Evolutionary conservation across 2,329 filamentous ascomycete genomes (phyloP), one percentile per base, ranked within the genome.

Genomic region (Fusarium virguliforme): DNA sequence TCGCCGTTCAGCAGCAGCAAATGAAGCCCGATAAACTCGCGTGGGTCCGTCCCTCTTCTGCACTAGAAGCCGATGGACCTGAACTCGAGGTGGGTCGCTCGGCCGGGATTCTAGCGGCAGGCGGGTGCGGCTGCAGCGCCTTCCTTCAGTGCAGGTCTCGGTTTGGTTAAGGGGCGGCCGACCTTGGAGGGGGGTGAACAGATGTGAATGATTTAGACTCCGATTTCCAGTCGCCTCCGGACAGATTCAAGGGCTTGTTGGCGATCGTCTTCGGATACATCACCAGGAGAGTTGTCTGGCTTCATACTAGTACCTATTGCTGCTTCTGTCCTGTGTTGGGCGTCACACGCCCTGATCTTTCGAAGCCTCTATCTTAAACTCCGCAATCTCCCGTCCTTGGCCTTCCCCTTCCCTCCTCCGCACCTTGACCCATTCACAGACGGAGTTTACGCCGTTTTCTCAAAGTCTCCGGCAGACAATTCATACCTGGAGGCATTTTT

Each of bases 1-100:
- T 70, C 54, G 56, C 57, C 58, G 69, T 65, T 35, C 40, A 41
- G 34, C 48, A 57, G 61, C 35, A 62, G 35, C 64, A 46, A 60
- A 70, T 70, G 70, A 71, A 72, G 66, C 43, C 43, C 43, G 43
- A 75, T 74, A 68, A 68, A 74, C 65, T 70, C 60, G 71, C 66
- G 65, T 64, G 65, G 64, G 54, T 22, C 24, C 41, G 18, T 18
- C 18, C 18, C 18, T 18, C 18, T 18, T 18, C 40, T n/a, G 60
- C 61, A 40, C 64, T 51, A 43, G 46, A 61, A 28, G 26, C 40
- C 72, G 65, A 60, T 12, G 32, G 32, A 12, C 26, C 5, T 30
- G 28, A 8, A 24, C 43, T n/a, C 60, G 37, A 43, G 18, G 68
- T 71, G 69, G 64, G 54, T 38, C 30, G 28, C 60, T 46, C 51